Conservation (phyloP, 2,329 filamentous ascomycete species). For the Nemania sp. region DNA sequence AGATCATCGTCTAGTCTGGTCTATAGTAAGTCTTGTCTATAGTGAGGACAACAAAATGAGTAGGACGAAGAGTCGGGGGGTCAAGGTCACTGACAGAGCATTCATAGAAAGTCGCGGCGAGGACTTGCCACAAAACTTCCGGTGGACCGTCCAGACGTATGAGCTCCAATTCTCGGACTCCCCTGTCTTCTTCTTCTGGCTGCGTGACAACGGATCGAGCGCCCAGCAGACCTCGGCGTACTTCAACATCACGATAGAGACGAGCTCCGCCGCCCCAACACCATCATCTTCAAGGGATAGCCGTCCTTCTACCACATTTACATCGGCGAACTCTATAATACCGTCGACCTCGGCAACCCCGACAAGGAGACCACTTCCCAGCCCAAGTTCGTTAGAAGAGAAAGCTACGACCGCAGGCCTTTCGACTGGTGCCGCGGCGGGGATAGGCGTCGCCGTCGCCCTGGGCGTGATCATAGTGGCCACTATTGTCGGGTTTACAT, state of each 20-base stretch:
- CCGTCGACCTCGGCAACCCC: not conserved
- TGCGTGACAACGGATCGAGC: not conserved
- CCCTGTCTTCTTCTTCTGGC: slow-evolving; percentile 22
- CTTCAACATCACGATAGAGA: slow-evolving; percentile 14
- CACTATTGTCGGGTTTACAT: not conserved
- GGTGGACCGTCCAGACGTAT: slow-evolving; percentile 20
- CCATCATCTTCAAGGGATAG: not conserved
- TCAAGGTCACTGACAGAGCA: no score
- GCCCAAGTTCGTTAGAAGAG: not conserved
- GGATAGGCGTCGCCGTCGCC: slow-evolving; percentile 11
- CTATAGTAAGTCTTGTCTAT: slow-evolving; percentile 1
- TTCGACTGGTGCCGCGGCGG: slow-evolving; percentile 2
- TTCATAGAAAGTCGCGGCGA: not conserved
- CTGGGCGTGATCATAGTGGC: not conserved
- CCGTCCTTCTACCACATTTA: not conserved
- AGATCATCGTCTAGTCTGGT: not conserved
- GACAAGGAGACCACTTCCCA: not conserved
- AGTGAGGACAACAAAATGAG: not conserved
- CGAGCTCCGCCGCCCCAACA: not conserved
- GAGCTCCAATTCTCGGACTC: slow-evolving; percentile 14
- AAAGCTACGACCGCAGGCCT: not conserved
- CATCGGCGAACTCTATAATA: not conserved
- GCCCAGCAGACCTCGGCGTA: slow-evolving; percentile 5
- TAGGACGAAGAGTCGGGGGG: no score
- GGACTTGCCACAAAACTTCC: slow-evolving; percentile 4